These are phyloP conservation scores for Hygrophoropsis aurantiaca DNA, from an alignment of 768 basidiomycete species.

Conservation along the genomic window DNA sequence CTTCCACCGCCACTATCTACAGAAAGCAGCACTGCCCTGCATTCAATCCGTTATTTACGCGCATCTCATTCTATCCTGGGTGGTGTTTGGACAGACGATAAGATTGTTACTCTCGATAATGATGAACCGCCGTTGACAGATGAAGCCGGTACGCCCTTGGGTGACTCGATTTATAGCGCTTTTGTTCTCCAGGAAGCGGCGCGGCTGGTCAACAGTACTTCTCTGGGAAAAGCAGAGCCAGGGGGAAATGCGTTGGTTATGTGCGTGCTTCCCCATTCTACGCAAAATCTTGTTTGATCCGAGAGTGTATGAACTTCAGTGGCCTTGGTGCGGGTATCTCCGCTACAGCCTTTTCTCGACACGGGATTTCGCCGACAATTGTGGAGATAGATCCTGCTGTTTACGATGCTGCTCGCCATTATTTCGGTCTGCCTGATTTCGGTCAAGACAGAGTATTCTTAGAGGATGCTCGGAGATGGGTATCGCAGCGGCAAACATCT, in stretches of 20 bases:
- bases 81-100: constrained; percentile 76
- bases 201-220: constrained; percentile 60
- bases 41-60: constrained; percentile 60
- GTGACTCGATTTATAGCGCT: constrained; percentile 80
- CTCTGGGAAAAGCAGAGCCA: constrained; percentile 31
- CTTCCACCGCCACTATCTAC: constrained; percentile 40
- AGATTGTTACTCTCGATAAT: constrained; percentile 42
- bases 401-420: constrained; percentile 75
- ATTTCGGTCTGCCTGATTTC: constrained; percentile 77
- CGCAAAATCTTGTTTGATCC: constrained; percentile 6
- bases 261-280: constrained; percentile 39
- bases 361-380: constrained; percentile 72
- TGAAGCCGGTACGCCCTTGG: constrained; percentile 51
- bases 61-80: constrained; percentile 66
- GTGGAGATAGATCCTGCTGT: constrained; percentile 95
- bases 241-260: constrained; percentile 67
- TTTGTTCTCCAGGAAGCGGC: constrained; percentile 88
- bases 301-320: constrained; percentile 39
- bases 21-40: constrained; percentile 31
- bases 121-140: constrained; percentile 47
- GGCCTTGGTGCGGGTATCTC: constrained; percentile 88
- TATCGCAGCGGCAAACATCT: constrained; percentile 38
- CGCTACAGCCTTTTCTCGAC: constrained; percentile 69
- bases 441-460: constrained; percentile 62
- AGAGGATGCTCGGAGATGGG: constrained; percentile 75